phyloP scores from a whole-genome alignment of 345 rosid species.

The Populus tremula region DNA sequence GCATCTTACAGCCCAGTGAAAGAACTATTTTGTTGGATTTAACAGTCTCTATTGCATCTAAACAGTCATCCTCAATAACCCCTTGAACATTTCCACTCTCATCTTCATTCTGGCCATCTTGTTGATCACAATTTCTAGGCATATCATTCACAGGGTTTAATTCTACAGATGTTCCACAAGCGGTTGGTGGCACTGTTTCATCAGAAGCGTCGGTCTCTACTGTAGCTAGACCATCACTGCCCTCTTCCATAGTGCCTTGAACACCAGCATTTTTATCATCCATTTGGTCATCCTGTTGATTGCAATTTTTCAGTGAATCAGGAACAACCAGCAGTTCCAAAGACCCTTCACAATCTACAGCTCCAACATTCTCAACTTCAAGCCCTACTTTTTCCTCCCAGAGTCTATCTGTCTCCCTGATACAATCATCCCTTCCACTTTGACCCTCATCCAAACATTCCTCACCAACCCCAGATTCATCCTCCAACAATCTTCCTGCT shows the following conservation, averaged over 20 bases:
- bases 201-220: background rate
- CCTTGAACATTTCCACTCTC: background rate
- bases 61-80: conserved; percentile 4
- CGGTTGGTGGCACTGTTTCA: conserved; percentile 1
- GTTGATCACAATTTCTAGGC: conserved; percentile 4
- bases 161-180: conserved; percentile 6
- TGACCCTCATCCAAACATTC: conserved; percentile 7
- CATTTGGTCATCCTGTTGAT: conserved; percentile 7
- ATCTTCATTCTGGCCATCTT: background rate
- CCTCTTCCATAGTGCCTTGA: background rate
- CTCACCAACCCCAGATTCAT: background rate
- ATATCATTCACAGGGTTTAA: conserved; percentile 5
- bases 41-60: background rate
- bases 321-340: conserved; percentile 12
- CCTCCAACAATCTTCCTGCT: conserved; percentile 5
- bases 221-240: background rate
- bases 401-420: conserved; percentile 4
- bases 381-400: conserved; percentile 20
- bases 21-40: background rate
- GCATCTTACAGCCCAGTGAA: conserved; percentile 4
- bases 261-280: background rate
- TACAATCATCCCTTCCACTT: conserved; percentile 10
- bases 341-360: conserved; percentile 10
- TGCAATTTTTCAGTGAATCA: background rate
- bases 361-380: conserved; percentile 4